phyloP scores from a whole-genome alignment of 2,329 filamentous ascomycete genomes.

The Microcera coccophila region DNA sequence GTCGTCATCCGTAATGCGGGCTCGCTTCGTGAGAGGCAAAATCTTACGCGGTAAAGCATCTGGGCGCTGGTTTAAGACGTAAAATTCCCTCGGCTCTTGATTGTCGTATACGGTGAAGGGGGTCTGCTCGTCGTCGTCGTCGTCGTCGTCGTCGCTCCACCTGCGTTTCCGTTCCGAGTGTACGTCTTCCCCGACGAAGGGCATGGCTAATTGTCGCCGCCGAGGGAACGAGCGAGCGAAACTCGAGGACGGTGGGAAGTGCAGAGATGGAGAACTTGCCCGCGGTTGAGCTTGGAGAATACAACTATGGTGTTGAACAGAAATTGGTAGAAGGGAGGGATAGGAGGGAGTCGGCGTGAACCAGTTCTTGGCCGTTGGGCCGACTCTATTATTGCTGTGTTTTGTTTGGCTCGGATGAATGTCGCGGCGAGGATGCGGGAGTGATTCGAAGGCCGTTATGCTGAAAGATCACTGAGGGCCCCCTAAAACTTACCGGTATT shows the following conservation, averaged over 20 bases:
- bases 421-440: not conserved
- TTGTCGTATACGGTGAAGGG: conserved; percentile 22
- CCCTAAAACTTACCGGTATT: not conserved
- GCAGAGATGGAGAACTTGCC: not conserved
- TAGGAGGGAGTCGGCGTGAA: conserved; percentile 3
- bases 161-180: conserved; percentile 35
- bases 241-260: not conserved
- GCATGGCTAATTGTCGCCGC: too few species aligned
- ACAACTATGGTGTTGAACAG: not conserved
- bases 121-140: conserved; percentile 23
- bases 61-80: conserved; percentile 24
- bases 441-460: not conserved
- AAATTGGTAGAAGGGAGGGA: conserved; percentile 3
- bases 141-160: conserved; percentile 30
- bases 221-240: conserved; percentile 7
- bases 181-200: conserved; percentile 32
- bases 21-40: conserved; percentile 30
- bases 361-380: conserved; percentile 8
- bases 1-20: conserved; percentile 26
- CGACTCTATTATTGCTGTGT: not conserved
- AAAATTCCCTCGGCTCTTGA: conserved; percentile 26
- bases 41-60: conserved; percentile 28
- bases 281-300: not conserved
- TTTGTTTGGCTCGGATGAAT: conserved; percentile 1
- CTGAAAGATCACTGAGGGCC: not conserved